phyloP scores from a whole-genome alignment of 805 yeast genomes.

The Metschnikowia anglica region DNA sequence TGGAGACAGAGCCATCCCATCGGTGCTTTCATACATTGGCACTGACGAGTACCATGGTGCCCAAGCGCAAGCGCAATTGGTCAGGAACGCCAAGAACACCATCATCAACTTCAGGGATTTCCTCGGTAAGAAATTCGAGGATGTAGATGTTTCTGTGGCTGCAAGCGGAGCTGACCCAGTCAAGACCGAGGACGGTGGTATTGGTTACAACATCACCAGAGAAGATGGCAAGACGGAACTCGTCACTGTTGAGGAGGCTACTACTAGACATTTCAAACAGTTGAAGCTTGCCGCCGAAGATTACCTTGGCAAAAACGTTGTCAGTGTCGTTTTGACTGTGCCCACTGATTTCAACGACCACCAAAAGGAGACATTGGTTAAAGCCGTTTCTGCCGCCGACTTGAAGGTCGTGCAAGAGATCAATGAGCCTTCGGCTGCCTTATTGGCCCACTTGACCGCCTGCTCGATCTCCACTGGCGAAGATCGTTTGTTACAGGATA shows the following conservation, averaged over 20 bases:
- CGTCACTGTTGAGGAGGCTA: constrained; percentile 72
- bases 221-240: constrained; percentile 52
- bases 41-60: constrained; percentile 96
- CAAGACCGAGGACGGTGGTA: constrained; percentile 58
- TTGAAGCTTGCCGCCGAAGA: constrained; percentile 89
- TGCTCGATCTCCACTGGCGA: constrained; percentile 28
- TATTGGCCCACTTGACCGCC: constrained; percentile 70
- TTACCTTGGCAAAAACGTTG: constrained; percentile 77
- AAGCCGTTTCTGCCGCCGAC: constrained; percentile 68
- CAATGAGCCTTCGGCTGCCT: constrained; percentile 89
- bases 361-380: constrained; percentile 64
- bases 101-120: constrained; percentile 91
- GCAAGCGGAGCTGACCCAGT: constrained; percentile 58
- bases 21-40: constrained; percentile 88
- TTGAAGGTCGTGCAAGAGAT: constrained; percentile 81
- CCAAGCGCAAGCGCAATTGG: constrained; percentile 88
- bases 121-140: constrained; percentile 70
- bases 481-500: constrained; percentile 56
- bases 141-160: constrained; percentile 65
- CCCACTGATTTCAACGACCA: constrained; percentile 82
- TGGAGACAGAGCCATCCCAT: constrained; percentile 96
- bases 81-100: constrained; percentile 87
- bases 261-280: constrained; percentile 79
- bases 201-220: constrained; percentile 60
- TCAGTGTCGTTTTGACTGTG: constrained; percentile 82